A percentile compares a stretch with the other conserved stretches of the same genome.
Evolutionary conservation across 306 rosid genomes (phyloP).

Genomic region (Glycine soja): DNA sequence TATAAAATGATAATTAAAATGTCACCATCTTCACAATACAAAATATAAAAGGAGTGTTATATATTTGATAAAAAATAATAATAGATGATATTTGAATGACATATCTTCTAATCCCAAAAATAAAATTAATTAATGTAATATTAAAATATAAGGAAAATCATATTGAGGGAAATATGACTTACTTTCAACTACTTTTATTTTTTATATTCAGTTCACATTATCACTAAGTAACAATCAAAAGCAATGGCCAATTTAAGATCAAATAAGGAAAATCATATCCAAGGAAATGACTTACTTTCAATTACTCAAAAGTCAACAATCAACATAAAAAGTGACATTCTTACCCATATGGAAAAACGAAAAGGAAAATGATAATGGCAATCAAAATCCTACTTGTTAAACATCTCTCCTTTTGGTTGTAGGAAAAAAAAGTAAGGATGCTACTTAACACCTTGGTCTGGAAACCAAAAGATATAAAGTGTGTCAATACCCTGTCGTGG

Average conservation of each 20-base stretch:
- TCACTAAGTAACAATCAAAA: background rate
- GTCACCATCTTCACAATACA: too few relatives aligned
- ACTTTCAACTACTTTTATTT: background rate
- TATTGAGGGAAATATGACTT: background rate
- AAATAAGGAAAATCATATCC: conserved; percentile 20
- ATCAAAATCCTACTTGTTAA: background rate
- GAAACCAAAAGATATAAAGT: conserved; percentile 17
- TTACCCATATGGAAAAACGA: background rate
- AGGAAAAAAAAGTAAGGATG: background rate
- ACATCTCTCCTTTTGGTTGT: background rate
- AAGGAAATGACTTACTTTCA: background rate
- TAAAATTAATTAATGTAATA: too few relatives aligned
- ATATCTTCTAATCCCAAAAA: too few relatives aligned
- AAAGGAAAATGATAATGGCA: background rate
- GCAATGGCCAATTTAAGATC: background rate
- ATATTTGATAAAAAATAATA: too few relatives aligned
- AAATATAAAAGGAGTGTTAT: too few relatives aligned
- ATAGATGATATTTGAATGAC: too few relatives aligned
- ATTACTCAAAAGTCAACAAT: background rate
- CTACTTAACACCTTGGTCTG: background rate
- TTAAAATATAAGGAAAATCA: background rate
- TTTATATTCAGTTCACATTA: background rate
- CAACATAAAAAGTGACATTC: conserved; percentile 5
- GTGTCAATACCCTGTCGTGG: background rate
- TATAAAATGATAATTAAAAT: too few relatives aligned